Evolutionary conservation across 768 basidiomycete genomes (phyloP), one percentile per base, ranked within the genome.

Genomic region (Boletales sp.): DNA sequence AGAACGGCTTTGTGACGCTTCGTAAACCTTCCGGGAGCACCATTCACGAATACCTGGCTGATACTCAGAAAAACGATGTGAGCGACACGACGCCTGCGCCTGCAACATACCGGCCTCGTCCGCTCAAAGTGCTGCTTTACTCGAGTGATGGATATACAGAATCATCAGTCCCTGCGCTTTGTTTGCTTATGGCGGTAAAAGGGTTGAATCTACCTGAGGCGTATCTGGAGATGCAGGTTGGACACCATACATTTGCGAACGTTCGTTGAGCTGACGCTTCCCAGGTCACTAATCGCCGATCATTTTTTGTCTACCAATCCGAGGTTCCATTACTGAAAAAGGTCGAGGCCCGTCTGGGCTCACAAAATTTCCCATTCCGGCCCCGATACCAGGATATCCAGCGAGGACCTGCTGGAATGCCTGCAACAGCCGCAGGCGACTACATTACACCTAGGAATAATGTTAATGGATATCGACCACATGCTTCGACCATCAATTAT

Each of bases 91-190:
- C 39, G 24, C 52, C 48, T 37, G 42, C 42, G 50, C 59, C 27
- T 62, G 65, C 56, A 13, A 24, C 60, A 68, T 48, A 67, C 27
- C 80, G 76, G 52, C 78, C 80, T 27, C 72, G 78, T 29, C 87
- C 87, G 6, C 72, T 84, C 47, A 90, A 90, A 63, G 72, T 94
- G 47, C 77, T 94, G 53, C 66, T 94, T 27, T 89, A 91, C 67
- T 87, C 86, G 15, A 79, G 85, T 15, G 92, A 94, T 65, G 92
- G 90, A 43, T 93, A 95, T 72, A 97, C 95, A 19, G 94, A 97
- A 68, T 88, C 90, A 10, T 88, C 87, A 21, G 83, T 94, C 7
- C 83, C 92, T 45, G 94, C 93, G 18, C 75, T 97, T 46, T 82
- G 83, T 55, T 80, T 95, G 44, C 73, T 97, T 54, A 97, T 98